These are phyloP conservation scores for Cytospora piceicola DNA, from an alignment of 2,329 filamentous ascomycete species.

Conservation along the genomic window DNA sequence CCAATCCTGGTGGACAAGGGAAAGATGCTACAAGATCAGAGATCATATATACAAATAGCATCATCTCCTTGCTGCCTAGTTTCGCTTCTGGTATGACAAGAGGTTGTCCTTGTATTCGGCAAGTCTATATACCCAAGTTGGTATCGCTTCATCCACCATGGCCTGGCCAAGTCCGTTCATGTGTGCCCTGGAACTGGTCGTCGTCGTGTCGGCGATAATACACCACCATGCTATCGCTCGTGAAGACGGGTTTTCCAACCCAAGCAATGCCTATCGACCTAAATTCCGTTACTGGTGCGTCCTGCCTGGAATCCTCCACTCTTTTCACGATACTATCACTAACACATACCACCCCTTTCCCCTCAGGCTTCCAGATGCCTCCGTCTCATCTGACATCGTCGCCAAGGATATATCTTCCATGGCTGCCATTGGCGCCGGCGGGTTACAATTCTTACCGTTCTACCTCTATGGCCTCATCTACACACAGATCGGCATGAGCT, in stretches of 20 bases:
- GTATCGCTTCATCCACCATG: constrained; percentile 5
- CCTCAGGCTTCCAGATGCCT: constrained; percentile 18
- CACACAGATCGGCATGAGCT: background rate
- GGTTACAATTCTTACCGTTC: constrained; percentile 21
- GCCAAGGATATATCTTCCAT: constrained; percentile 23
- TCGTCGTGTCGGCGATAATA: background rate
- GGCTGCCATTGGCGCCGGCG: constrained; percentile 18
- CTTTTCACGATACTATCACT: background rate
- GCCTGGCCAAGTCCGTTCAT: background rate
- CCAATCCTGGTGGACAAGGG: no score
- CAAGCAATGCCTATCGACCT: constrained; percentile 12
- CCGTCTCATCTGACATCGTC: constrained; percentile 11
- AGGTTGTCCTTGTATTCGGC: no score
- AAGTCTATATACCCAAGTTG: background rate
- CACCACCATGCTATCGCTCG: background rate
- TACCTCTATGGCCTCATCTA: constrained; percentile 24
- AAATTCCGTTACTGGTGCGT: constrained; percentile 21
- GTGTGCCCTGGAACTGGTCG: background rate
- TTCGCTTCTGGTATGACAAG: no score
- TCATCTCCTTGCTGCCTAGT: no score
- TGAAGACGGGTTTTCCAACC: constrained; percentile 12
- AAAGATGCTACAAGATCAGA: no score
- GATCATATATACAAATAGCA: no score
- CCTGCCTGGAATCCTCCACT: background rate
- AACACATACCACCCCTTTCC: background rate